Percentiles rank a stretch among this genome's conserved stretches.
These are phyloP conservation scores for Pythium myriotylum DNA, from an alignment of 352 stramenopile genomes.

Conservation along the genomic window DNA sequence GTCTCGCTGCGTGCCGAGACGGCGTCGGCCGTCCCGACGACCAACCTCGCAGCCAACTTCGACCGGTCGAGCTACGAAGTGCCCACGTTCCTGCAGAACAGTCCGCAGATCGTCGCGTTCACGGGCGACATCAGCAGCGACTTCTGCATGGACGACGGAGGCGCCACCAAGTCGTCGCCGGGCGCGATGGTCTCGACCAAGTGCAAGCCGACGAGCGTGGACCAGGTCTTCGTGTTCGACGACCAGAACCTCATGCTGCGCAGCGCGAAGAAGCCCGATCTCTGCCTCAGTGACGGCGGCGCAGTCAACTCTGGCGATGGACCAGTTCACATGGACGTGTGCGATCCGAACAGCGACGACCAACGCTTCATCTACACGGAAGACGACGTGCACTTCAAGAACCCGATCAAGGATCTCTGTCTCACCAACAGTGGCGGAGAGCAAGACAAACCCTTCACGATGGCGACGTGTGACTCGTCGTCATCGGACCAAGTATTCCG, in stretches of 20 bases:
- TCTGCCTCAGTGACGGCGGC: slow-evolving; percentile 1
- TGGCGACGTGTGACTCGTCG: background rate
- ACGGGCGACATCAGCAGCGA: background rate
- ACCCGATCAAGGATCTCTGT: slow-evolving; percentile 6
- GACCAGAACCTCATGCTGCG: slow-evolving; percentile 1
- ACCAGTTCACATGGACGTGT: slow-evolving; percentile 4
- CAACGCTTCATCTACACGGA: slow-evolving; percentile 7
- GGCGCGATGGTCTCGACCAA: background rate
- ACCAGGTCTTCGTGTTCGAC: slow-evolving; percentile 10
- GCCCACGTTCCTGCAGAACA: slow-evolving; percentile 4
- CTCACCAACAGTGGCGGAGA: background rate
- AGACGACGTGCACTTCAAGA: background rate
- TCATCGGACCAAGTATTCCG: background rate
- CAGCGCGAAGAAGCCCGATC: slow-evolving; percentile 4
- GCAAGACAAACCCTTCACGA: background rate
- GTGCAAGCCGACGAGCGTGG: slow-evolving; percentile 5
- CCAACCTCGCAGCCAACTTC: background rate
- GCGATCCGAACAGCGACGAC: slow-evolving; percentile 5
- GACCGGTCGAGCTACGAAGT: slow-evolving; percentile 1
- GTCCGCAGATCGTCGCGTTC: slow-evolving; percentile 1
- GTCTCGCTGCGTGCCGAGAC: slow-evolving; percentile 7
- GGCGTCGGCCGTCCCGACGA: background rate
- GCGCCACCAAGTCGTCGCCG: background rate
- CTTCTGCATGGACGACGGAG: slow-evolving; percentile 10
- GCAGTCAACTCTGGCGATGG: background rate